Conservation (phyloP, 768 basidiomycete genomes). For the Tephrocybe sp. region DNA sequence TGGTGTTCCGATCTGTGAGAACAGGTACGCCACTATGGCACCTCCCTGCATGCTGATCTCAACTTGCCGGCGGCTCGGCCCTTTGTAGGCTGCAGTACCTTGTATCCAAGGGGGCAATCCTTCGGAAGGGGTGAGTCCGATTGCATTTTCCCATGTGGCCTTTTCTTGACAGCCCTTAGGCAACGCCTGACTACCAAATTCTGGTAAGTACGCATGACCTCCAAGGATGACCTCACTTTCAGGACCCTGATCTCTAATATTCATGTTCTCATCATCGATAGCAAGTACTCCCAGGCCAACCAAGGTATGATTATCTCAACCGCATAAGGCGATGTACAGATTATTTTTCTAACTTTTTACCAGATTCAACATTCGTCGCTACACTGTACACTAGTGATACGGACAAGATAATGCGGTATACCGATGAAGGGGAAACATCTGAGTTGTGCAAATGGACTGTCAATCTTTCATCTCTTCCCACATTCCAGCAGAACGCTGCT, state of each 20-base stretch:
- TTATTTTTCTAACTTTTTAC: constrained; percentile 7
- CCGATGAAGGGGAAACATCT: constrained; percentile 76
- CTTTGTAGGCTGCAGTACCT: constrained; percentile 77
- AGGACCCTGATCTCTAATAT: not conserved
- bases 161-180: constrained; percentile 28
- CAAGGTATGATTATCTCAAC: constrained; percentile 33
- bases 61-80: constrained; percentile 26
- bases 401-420: constrained; percentile 80
- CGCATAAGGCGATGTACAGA: not conserved
- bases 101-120: constrained; percentile 83
- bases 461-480: constrained; percentile 74
- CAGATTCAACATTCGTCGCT: constrained; percentile 82
- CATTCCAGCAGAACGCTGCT: constrained; percentile 73
- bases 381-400: constrained; percentile 76
- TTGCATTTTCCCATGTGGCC: constrained; percentile 18
- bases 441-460: constrained; percentile 90
- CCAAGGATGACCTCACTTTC: not conserved
- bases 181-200: constrained; percentile 82
- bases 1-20: constrained; percentile 79
- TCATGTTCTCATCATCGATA: constrained; percentile 22
- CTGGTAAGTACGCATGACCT: constrained; percentile 56
- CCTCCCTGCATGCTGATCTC: constrained; percentile 17
- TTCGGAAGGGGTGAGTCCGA: constrained; percentile 73
- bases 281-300: constrained; percentile 73
- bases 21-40: constrained; percentile 50